These are phyloP conservation scores for Hylodesmum podocarpum DNA, from an alignment of 306 rosid genomes.

Conservation along the genomic window DNA sequence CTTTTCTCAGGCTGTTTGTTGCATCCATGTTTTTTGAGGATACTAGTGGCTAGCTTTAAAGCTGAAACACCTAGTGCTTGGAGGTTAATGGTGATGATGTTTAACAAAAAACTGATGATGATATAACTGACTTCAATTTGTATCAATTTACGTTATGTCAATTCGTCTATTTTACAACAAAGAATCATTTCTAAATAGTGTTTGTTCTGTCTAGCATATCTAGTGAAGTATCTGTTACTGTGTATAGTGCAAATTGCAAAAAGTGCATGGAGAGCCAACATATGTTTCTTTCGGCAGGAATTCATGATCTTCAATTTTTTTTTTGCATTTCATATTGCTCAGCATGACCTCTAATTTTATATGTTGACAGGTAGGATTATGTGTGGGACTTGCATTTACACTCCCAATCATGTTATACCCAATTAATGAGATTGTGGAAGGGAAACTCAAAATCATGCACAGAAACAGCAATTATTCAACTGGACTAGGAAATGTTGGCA, in stretches of 20 bases:
- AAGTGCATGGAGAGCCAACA: slow-evolving; percentile 1
- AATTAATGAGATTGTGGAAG: slow-evolving; percentile 79
- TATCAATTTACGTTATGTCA: neutral
- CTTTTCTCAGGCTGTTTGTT: slow-evolving; percentile 1
- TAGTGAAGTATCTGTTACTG: neutral
- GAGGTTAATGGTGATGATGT: slow-evolving; percentile 16
- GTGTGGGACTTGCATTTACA: slow-evolving; percentile 78
- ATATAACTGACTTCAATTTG: neutral
- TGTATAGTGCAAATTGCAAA: neutral
- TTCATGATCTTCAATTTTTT: neutral
- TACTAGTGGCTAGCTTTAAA: slow-evolving; percentile 9
- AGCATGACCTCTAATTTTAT: slow-evolving; percentile 20
- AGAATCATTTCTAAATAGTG: neutral
- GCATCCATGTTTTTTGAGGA: slow-evolving; percentile 9
- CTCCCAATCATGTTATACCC: slow-evolving; percentile 92
- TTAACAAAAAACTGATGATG: neutral
- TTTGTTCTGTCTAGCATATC: neutral
- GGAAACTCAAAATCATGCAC: slow-evolving; percentile 29
- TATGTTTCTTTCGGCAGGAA: neutral
- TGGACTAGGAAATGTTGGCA: slow-evolving; percentile 29
- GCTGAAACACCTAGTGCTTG: neutral
- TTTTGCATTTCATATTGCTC: neutral
- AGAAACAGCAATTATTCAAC: slow-evolving; percentile 27
- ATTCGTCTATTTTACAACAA: slow-evolving; percentile 10
- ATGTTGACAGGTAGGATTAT: slow-evolving; percentile 71